phyloP scores from a whole-genome alignment of 78 protist genomes.

The Neovahlkampfia damariscottae region DNA sequence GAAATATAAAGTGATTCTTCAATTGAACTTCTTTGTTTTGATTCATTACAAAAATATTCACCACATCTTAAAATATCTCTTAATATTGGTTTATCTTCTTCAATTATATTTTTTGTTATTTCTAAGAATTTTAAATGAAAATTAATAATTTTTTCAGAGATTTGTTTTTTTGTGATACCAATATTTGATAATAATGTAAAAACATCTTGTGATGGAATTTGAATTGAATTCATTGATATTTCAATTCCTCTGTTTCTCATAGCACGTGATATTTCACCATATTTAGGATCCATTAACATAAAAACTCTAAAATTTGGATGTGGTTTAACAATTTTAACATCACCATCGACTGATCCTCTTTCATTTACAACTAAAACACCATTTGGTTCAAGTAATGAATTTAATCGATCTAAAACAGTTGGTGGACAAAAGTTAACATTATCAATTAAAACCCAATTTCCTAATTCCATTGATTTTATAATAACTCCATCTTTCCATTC shows the following conservation, averaged over 20 bases:
- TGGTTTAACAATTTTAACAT: conserved; percentile 44
- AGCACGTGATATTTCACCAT: conserved; percentile 98
- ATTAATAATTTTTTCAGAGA: background rate
- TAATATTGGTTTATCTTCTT: background rate
- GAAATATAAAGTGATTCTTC: no score
- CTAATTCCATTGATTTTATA: conserved; percentile 53
- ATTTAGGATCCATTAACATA: conserved; percentile 67
- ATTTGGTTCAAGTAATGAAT: conserved; percentile 88
- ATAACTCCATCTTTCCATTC: conserved; percentile 94
- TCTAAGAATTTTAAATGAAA: no score
- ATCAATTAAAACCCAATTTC: conserved; percentile 95
- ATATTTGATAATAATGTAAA: background rate
- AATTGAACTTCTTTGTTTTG: no score
- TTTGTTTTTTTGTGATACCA: background rate
- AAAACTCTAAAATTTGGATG: conserved; percentile 85
- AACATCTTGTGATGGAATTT: background rate
- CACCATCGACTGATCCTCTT: conserved; percentile 74
- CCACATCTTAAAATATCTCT: background rate
- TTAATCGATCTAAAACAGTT: conserved; percentile 98
- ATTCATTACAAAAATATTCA: no score
- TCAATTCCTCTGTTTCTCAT: conserved; percentile 95
- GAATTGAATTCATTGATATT: conserved; percentile 36
- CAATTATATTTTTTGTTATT: no score
- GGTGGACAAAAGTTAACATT: conserved; percentile 91
- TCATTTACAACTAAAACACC: conserved; percentile 84